Base-by-base conservation (phyloP, 495 filamentous ascomycete genomes). In the Trichoderma reesei region DNA sequence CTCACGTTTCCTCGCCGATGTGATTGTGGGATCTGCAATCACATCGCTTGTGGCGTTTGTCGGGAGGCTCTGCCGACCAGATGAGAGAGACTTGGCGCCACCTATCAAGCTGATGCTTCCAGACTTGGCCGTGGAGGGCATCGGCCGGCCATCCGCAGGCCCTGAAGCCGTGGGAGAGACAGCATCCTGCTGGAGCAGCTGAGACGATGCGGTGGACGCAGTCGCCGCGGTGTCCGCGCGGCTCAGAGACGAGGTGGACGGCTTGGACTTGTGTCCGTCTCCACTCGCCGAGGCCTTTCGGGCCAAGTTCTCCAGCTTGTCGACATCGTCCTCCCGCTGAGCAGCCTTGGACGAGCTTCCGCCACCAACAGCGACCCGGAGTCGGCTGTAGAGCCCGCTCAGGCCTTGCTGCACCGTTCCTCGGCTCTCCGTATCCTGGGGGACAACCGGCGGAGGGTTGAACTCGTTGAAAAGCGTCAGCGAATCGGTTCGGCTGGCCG, bases 381-480 rank as follows among this genome's bases (percentile, higher is more conserved):
- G 80, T 18, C 90, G 85, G 76, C 80, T 92, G 72, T 96, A 96
- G 16, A 97, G 71, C 2, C 91, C 91, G 71, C 88, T 95, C 39
- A 97, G 73, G 1, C 92, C 90, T 69, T 90, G 88, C 61, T 92
- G 90, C 5, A 87, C 78, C 26, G 88, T 76, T 9, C 82, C 82
- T 70, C 90, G 91, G 54, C 76, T 84, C 66, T 95, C 90, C 33
- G 74, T 73, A 18, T 76, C 74, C 3, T 84, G 77, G 73, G 67
- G 75, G 63, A 67, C 79, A 54, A 73, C 83, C 62, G 76, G 89
- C 65, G 76, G 87, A 59, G 79, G 83, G 11, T 80, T 88, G 64
- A 94, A 90, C 60, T 95, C 91, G 74, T 92, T 92, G 76, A 97
- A 97, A 20, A 89, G 91, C 10, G 91, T 96, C 13, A 96, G 78